Conservation (phyloP, 331 rosid species). For the Rosa hybrid region DNA sequence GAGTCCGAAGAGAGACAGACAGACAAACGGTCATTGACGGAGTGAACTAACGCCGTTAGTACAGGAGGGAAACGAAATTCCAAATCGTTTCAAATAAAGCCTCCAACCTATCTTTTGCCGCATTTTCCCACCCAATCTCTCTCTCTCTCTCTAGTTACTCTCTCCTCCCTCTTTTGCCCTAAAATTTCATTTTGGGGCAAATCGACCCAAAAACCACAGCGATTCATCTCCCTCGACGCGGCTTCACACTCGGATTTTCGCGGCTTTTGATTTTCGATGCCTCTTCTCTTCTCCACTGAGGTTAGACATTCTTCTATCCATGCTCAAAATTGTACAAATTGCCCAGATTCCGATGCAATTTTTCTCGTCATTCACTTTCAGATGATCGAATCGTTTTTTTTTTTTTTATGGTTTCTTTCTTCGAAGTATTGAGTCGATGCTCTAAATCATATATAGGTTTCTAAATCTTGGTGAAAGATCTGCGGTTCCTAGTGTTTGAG, state of each 20-base stretch:
- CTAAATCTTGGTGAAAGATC: background rate
- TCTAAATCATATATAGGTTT: constrained; percentile 10
- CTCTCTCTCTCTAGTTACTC: background rate
- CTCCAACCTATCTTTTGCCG: background rate
- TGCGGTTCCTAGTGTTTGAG: constrained; percentile 2
- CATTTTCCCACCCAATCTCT: constrained; percentile 22
- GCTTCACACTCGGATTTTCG: background rate
- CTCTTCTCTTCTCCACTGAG: constrained; percentile 4
- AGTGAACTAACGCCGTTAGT: constrained; percentile 30
- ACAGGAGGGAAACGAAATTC: constrained; percentile 47
- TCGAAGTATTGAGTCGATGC: constrained; percentile 12
- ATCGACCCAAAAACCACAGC: constrained; percentile 2
- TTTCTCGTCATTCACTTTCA: background rate
- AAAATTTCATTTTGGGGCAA: background rate
- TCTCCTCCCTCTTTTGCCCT: background rate
- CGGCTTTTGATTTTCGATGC: background rate
- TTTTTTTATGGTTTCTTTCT: background rate
- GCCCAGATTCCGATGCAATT: constrained; percentile 3
- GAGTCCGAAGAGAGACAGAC: background rate
- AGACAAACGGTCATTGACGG: constrained; percentile 17
- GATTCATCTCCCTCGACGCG: background rate
- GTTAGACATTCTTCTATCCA: constrained; percentile 9
- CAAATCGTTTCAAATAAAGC: constrained; percentile 19
- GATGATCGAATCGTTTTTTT: background rate
- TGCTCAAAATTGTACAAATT: background rate